Evolutionary conservation across 2,329 filamentous ascomycete species (phyloP).

Genomic region (Cordyceps cicadae): DNA sequence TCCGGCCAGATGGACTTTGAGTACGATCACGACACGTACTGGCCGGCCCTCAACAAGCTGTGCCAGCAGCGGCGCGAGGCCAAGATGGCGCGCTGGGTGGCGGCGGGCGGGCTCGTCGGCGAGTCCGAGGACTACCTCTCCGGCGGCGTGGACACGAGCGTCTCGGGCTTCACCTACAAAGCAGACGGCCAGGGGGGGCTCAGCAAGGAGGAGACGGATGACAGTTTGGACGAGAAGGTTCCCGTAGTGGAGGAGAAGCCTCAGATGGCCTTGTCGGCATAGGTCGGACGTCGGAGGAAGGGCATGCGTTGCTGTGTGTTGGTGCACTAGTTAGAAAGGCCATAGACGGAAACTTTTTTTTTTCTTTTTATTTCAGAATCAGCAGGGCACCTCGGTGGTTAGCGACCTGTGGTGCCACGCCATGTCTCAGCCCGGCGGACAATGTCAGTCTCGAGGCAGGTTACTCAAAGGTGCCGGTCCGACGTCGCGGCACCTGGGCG

Average conservation of each 20-base stretch:
- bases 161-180: constrained; percentile 25
- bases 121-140: constrained; percentile 83
- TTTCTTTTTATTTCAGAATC: too few relatives aligned
- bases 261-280: constrained; percentile 13
- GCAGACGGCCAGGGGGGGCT: background rate
- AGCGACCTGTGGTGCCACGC: too few relatives aligned
- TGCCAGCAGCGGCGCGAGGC: constrained; percentile 57
- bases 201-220: constrained; percentile 10
- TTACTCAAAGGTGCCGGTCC: too few relatives aligned
- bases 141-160: constrained; percentile 41
- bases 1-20: constrained; percentile 79
- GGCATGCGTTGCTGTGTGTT: too few relatives aligned
- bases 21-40: constrained; percentile 84
- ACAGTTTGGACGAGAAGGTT: constrained; percentile 6
- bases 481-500: too few relatives aligned
- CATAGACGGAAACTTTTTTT: too few relatives aligned
- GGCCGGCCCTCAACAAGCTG: constrained; percentile 72
- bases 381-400: too few relatives aligned
- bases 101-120: constrained; percentile 71
- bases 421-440: too few relatives aligned
- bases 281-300: background rate
- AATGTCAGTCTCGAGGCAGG: too few relatives aligned
- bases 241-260: constrained; percentile 22
- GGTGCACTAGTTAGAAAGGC: too few relatives aligned
- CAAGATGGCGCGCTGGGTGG: constrained; percentile 64